A percentile compares a stretch with the other conserved stretches of the same genome.
Evolutionary conservation across 2,329 filamentous ascomycete genomes (phyloP).

Genomic region (Cladosporium sp.): DNA sequence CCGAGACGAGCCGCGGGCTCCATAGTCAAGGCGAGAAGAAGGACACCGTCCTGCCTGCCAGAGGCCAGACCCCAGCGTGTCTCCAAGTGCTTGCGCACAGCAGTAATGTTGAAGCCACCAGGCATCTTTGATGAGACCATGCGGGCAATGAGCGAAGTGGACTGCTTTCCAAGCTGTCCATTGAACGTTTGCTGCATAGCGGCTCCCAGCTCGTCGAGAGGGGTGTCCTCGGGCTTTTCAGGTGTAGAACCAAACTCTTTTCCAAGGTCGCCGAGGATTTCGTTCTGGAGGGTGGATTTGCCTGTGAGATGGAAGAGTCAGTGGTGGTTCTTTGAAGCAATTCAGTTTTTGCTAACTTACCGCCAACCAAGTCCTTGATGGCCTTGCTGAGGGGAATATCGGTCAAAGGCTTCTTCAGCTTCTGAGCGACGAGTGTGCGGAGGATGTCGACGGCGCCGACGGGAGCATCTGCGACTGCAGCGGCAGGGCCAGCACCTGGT

Average conservation of each 20-base stretch:
- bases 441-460: constrained; percentile 89
- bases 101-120: constrained; percentile 97
- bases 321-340: constrained; percentile 6
- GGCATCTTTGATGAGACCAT: constrained; percentile 99
- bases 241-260: constrained; percentile 98
- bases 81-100: constrained; percentile 92
- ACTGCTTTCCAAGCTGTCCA: constrained; percentile 96
- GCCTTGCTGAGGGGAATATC: constrained; percentile 94
- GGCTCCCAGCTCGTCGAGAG: constrained; percentile 90
- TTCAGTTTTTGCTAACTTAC: constrained; percentile 55
- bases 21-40: constrained; percentile 87
- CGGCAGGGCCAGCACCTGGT: constrained; percentile 78
- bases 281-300: constrained; percentile 98
- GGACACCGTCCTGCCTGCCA: constrained; percentile 86
- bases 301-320: constrained; percentile 54
- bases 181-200: constrained; percentile 99
- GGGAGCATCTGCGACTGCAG: constrained; percentile 80
- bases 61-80: constrained; percentile 85
- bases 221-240: constrained; percentile 97
- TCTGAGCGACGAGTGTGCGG: constrained; percentile 87
- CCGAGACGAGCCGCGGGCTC: constrained; percentile 87
- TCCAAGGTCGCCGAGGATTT: constrained; percentile 94
- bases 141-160: constrained; percentile 86
- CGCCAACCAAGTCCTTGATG: constrained; percentile 97
- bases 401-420: constrained; percentile 88